Base-by-base conservation (phyloP, 108 stramenopile genomes). In the Skeletonema menzelii region DNA sequence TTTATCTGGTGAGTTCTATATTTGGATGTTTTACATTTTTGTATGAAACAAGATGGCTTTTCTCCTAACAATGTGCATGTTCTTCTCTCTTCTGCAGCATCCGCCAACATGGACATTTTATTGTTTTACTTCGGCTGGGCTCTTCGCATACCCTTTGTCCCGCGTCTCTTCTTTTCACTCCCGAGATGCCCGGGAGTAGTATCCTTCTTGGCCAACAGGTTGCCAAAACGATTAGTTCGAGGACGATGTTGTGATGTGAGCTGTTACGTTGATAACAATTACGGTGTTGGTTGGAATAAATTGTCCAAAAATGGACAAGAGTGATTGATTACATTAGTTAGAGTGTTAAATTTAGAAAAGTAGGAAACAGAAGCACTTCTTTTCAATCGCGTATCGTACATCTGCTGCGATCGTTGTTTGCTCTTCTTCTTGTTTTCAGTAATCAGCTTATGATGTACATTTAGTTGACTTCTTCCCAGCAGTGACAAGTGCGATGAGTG, bases 51-150 rank as follows among this genome's bases (percentile, higher is more conserved):
- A n/a, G 14, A 13, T 1, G n/a, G 46, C 30, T 27, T 63, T 17
- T 19, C 27, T 3, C 3, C 27, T 34, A 38, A 53, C 61, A 53
- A 17, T 13, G 10, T 44, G 26, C 0, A 20, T 11, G 14, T 26
- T 31, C 32, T 57, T 11, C 27, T 46, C 15, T 42, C 46, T 12
- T 40, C 44, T 22, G 38, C 22, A 79, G 84, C 87, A 26, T 81
- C 78, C 40, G 88, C 85, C 26, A 88, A 92, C 70, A 80, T 87
- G 76, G 91, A 92, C 56, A 82, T 91, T 8, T 70, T 91, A 65
- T 47, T 91, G n/a, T 91, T 79, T 59, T 91, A 80, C 63, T 85
- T 91, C 56, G 88, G 88, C 0, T 91, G 91, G 91, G 82, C 86
- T 2, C 63, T 91, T 30, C 79, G 80, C 27, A 80, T 91, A 14